phyloP scores from a whole-genome alignment of 2,329 filamentous ascomycete genomes.

The Macrophomina phaseolina region DNA sequence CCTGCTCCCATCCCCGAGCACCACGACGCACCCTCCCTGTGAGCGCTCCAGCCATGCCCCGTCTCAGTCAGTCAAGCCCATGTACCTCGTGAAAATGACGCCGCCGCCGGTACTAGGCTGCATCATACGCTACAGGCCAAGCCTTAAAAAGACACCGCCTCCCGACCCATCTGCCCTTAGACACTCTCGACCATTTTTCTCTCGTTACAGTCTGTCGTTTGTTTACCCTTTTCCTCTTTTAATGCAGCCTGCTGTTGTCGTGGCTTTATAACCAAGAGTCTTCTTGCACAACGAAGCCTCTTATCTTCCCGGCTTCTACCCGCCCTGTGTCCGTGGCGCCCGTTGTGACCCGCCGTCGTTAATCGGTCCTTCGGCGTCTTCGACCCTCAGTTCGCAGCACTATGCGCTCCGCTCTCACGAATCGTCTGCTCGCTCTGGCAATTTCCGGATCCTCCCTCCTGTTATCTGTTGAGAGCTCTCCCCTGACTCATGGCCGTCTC shows the following conservation, averaged over 20 bases:
- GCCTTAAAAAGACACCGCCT: slow-evolving; percentile 19
- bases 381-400: neutral
- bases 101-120: slow-evolving; percentile 22
- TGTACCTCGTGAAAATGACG: slow-evolving; percentile 26
- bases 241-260: neutral
- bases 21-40: slow-evolving; percentile 1
- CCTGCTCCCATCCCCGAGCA: slow-evolving; percentile 8
- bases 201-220: slow-evolving; percentile 14
- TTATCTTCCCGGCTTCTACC: neutral
- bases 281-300: neutral
- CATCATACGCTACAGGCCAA: slow-evolving; percentile 20
- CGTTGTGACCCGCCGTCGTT: neutral
- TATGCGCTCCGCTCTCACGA: slow-evolving; percentile 2
- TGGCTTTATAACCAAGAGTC: slow-evolving; percentile 5
- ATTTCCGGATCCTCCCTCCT: slow-evolving; percentile 17
- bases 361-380: neutral
- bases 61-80: neutral
- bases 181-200: slow-evolving; percentile 7
- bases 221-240: slow-evolving; percentile 14
- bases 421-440: slow-evolving; percentile 18
- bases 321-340: neutral
- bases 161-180: neutral
- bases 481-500: slow-evolving; percentile 2
- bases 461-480: neutral
- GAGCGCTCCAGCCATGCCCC: slow-evolving; percentile 1